These are phyloP conservation scores for Emergomyces pasteurianus DNA, from an alignment of 2,329 filamentous ascomycete species.

Conservation along the genomic window DNA sequence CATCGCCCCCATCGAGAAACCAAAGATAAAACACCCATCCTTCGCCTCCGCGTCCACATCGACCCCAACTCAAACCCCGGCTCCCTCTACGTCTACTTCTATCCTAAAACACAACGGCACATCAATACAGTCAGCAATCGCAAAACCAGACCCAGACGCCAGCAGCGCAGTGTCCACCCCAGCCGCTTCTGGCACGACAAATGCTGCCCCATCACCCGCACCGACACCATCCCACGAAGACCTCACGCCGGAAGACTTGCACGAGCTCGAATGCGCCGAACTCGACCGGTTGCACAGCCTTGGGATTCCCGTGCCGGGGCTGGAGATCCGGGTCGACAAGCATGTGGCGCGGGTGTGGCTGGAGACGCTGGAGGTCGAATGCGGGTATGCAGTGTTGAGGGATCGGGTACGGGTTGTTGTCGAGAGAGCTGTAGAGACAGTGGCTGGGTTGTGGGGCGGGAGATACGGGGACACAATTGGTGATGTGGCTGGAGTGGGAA, in stretches of 20 bases:
- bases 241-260: conserved; percentile 25
- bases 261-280: conserved; percentile 52
- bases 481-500: background rate
- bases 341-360: conserved; percentile 82
- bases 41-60: conserved; percentile 5
- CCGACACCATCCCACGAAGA: background rate
- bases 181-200: background rate
- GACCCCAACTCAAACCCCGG: conserved; percentile 5
- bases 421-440: conserved; percentile 78
- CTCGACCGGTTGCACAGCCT: conserved; percentile 67
- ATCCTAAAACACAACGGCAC: background rate
- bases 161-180: conserved; percentile 4
- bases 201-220: background rate
- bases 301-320: conserved; percentile 81
- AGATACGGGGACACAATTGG: background rate
- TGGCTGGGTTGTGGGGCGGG: conserved; percentile 53
- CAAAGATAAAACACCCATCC: conserved; percentile 30
- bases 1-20: conserved; percentile 62
- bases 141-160: conserved; percentile 8
- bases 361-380: conserved; percentile 84
- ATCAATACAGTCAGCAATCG: background rate
- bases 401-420: conserved; percentile 83
- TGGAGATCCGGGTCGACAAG: conserved; percentile 79
- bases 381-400: conserved; percentile 60
- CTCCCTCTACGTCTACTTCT: background rate